Percentiles rank a stretch among this genome's conserved stretches.
phyloP scores from a whole-genome alignment of 352 stramenopile species.

The Blastocystis sp. region DNA sequence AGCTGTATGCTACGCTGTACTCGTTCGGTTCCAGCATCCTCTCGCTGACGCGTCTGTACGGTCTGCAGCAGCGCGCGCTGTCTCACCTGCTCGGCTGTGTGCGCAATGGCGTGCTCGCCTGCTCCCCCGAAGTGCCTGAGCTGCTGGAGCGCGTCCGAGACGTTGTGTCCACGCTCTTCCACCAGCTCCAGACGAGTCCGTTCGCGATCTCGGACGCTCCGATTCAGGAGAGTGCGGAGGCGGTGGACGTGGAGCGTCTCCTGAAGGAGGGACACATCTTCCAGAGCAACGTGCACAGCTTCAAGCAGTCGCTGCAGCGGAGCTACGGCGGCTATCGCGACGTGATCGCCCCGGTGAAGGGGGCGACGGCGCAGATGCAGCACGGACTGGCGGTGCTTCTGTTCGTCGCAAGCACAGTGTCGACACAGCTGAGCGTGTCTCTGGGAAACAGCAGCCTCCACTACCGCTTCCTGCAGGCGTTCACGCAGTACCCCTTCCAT shows the following conservation, averaged over 20 bases:
- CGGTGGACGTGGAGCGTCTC: slow-evolving; percentile 56
- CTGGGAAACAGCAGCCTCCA: not conserved
- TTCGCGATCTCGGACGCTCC: not conserved
- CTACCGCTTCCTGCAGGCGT: not conserved
- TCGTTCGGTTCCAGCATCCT: slow-evolving; percentile 18
- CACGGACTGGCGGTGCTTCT: slow-evolving; percentile 71
- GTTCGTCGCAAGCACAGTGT: not conserved
- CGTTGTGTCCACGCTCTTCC: not conserved
- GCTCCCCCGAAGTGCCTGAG: not conserved
- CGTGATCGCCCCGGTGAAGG: slow-evolving; percentile 70
- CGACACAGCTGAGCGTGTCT: slow-evolving; percentile 5
- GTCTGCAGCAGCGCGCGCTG: not conserved
- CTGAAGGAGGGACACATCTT: slow-evolving; percentile 74
- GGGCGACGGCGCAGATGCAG: slow-evolving; percentile 72
- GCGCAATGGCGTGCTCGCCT: not conserved
- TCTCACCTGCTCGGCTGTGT: not conserved
- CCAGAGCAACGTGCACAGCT: slow-evolving; percentile 72
- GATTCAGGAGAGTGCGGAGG: not conserved
- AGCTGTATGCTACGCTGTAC: slow-evolving; percentile 36
- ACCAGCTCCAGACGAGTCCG: not conserved
- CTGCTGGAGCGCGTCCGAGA: not conserved
- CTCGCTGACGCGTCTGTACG: not conserved
- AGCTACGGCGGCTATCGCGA: slow-evolving; percentile 73
- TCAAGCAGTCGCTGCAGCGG: slow-evolving; percentile 61
- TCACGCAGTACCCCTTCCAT: slow-evolving; percentile 23